Base-by-base conservation (phyloP, 441 rosid species). In the Jatropha multifida region DNA sequence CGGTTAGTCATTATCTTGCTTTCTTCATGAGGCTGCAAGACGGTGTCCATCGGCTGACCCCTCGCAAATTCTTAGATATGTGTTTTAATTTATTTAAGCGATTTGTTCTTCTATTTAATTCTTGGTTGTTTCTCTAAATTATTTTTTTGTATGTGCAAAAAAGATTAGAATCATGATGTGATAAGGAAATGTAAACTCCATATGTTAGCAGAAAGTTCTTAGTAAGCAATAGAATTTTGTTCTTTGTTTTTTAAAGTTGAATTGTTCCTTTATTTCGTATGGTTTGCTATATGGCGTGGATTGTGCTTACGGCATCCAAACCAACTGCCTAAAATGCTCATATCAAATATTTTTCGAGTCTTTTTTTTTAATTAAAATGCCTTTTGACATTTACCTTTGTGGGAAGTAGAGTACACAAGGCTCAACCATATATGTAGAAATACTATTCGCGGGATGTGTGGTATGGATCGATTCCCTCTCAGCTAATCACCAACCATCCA, bases 131-230 rank as follows among this genome's bases (percentile, higher is more conserved):
- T 65, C 20, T 65, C 62, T 79, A 41, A 56, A 65, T 69, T 74
- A 52, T 81, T 78, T 76, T 44, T 77, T 81, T 69, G 65, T 78
- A 52, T 64, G 79, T 71, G 65, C 10, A 32, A 77, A 66, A 71
- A 65, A 55, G 71, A 71, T 64, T 76, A 61, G 70, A 42, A 55
- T 4, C 2, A 12, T 41, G 41, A 54, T 65, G 52, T n/a, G 78
- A 67, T 68, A 49, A 48, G 15, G 70, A 74, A 27, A 66, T 68
- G 70, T 68, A 27, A 27, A 58, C 65, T 56, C 32, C 37, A 51
- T 65, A 23, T 65, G 37, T 52, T 32, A 27, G 63, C 41, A 59
- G 56, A 55, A 58, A 48, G 74, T 40, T 49, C 55, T 52, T 76
- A 13, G 78, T 17, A 65, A 65, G 55, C 54, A 41, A 41, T 74